Base-by-base conservation (phyloP, 2,329 filamentous ascomycete genomes). In the Lecanicillium sp. region DNA sequence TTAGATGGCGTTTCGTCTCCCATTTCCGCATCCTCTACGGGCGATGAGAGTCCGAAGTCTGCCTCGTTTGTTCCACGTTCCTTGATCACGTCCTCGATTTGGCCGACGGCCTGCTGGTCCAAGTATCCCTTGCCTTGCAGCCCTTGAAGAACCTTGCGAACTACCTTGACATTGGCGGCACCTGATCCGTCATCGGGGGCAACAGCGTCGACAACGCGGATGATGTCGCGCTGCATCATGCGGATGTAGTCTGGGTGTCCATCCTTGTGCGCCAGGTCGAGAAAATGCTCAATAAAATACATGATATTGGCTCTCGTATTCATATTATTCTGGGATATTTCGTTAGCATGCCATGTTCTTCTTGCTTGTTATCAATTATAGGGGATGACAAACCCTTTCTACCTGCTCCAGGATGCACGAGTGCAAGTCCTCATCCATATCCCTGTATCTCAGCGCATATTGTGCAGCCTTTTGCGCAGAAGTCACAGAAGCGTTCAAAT, bases 221-320 rank as follows among this genome's bases (percentile, higher is more conserved):
- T 72, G 29, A 98, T 94, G 57, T 98, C 92, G 33, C 89, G 74
- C 62, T 95, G 86, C 65, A 98, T 86, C 87, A 97, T 96, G 37
- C 84, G 79, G 19, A 96, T 80, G 56, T 95, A 98, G 46, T 87
- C 81, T 38, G 75, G 65, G 50, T 92, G 81, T 46, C 79, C 77
- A 48, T 87, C 85, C 48, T 80, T 84, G 46, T 78, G 74, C 17
- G 87, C 85, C 64, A 87, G 73, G 57, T 97, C 90, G 57, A 94
- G 85, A 49, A 98, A 86, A 50, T 90, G 84, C 56, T 97, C 90
- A 55, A 98, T 84, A 62, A 98, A 98, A 64, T 94, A 98, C 84
- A 98, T 94, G 60, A 98, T 97, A 59, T 98, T 98, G 43, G 92
- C 94, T 44, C 90, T 77, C 37, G 83, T 94, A 63, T 98, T 98